Evolutionary conservation across 2,329 filamentous ascomycete species (phyloP), one percentile per base, ranked within the genome.

Genomic region (Diaporthe ilicicola): DNA sequence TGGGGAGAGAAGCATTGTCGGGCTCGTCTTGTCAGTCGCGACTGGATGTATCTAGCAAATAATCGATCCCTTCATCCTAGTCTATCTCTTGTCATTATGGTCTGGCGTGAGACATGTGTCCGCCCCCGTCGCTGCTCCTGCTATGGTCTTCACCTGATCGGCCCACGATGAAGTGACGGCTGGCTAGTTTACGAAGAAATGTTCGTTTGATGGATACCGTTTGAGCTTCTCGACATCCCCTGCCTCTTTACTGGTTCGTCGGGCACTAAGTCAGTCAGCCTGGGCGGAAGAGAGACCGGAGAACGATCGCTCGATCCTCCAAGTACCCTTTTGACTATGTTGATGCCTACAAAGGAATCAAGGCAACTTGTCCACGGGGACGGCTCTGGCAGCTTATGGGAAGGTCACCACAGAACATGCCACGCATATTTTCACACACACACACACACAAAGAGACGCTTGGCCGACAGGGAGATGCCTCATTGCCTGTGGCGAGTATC

Each of bases 401-500:
- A 62, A 2, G 6, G 3, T 61, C 37, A 44, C 24, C 55, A 22
- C 19, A n/a, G n/a, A 64, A 27, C 29, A 37, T 13, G 46, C 32
- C 22, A 42, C 19, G 29, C 12, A 46, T 19, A 50, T 56, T 29
- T 22, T 32, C n/a, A 37, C 9, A 46, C 15, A 29, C 17, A 53
- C 10, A n/a, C n/a, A 44, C 10, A 17, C n/a, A n/a, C n/a, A n/a
- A n/a, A n/a, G n/a, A n/a, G 12, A 19, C n/a, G 42, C n/a, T 37
- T 37, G n/a, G n/a, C 22, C 22, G 46, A 37, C 29, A 24, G 32
- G 50, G 10, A 19, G 13, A 34, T 6, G 42, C 42, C 34, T 68
- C 44, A 56, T 51, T 17, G 53, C 42, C 44, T 50, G 59, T 44
- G 22, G 44, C 29, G 44, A 50, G 53, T 68, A 68, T 59, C 48